Evolutionary conservation across 1,139 yeast genomes (phyloP), one percentile per base, ranked within the genome.

Genomic region (Scheffersomyces stambukii): DNA sequence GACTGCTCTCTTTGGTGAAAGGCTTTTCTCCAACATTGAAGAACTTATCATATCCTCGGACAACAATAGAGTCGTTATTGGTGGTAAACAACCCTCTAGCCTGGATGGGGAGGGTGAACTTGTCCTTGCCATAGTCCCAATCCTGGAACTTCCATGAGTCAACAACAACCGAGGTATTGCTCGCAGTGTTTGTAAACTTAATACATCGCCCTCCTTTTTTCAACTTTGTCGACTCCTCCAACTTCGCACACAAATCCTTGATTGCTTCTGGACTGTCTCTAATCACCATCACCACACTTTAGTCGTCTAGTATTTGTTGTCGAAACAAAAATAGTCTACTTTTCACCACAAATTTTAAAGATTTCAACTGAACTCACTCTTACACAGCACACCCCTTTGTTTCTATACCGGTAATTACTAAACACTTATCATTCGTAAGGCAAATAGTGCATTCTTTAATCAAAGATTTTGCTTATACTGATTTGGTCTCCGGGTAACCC

Each of bases 41-140:
- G 53, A 93, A 93, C 58, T 93, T 93, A 56, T 93, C 93, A 51
- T 93, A 93, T 0, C 99, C 98, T 42, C 99, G 63, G 1, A 81
- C 79, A 1, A 76, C 77, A 14, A 93, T 81, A 13, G 43, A 45
- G 9, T 49, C 39, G 22, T 70, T 65, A 11, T 61, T 54, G 3
- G 52, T 36, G 0, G 94, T 84, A 48, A 91, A 91, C 11, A 91
- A 54, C 0, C 98, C 98, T 31, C 98, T 66, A 0, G 97, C 95
- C 34, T 77, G 61, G 4, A 76, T 68, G 0, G 96, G 95, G 13
- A 88, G 57, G 2, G 38, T 36, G 6, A 75, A 63, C 3, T 44
- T 31, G 7, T 66, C 58, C 35, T 68, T 73, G 12, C 77, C 77
- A 47, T 84, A 89, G 43, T 84, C 96, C 83, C 85, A 88, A 44